Evolutionary conservation across 257 asterid genomes (phyloP).

Genomic region (Solanum bukasovii): DNA sequence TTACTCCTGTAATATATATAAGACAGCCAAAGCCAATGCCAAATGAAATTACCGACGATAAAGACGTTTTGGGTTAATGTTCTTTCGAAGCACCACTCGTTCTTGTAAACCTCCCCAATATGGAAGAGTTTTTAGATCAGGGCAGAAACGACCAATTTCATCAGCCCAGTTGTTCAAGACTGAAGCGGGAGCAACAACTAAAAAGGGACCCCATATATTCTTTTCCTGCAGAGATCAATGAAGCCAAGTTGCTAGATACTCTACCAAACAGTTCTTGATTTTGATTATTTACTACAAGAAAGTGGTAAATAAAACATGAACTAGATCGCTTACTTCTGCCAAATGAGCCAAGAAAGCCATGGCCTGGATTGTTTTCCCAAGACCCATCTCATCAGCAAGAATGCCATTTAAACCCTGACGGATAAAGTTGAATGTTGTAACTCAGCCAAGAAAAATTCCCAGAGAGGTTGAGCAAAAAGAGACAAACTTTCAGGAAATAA

Average conservation of each 20-base stretch:
- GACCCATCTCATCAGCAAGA: slow-evolving; percentile 99
- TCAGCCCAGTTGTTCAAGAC: slow-evolving; percentile 98
- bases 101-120: slow-evolving; percentile 95
- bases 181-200: slow-evolving; percentile 98
- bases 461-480: background rate
- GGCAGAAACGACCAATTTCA: slow-evolving; percentile 96
- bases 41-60: slow-evolving; percentile 59
- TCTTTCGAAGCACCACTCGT: slow-evolving; percentile 82
- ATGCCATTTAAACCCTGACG: slow-evolving; percentile 91
- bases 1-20: background rate
- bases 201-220: slow-evolving; percentile 98
- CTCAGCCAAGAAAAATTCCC: background rate
- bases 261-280: background rate
- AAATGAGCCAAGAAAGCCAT: slow-evolving; percentile 98
- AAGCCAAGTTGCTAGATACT: slow-evolving; percentile 12
- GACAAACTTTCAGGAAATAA: background rate
- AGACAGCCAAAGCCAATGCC: background rate
- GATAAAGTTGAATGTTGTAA: background rate
- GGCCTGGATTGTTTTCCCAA: slow-evolving; percentile 97
- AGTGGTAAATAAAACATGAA: background rate
- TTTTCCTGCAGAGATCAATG: slow-evolving; percentile 49
- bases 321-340: slow-evolving; percentile 65
- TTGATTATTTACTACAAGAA: background rate
- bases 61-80: slow-evolving; percentile 92
- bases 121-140: slow-evolving; percentile 91